Evolutionary conservation across 352 stramenopile species (phyloP).

Genomic region (Globisporangium acanthophoron): DNA sequence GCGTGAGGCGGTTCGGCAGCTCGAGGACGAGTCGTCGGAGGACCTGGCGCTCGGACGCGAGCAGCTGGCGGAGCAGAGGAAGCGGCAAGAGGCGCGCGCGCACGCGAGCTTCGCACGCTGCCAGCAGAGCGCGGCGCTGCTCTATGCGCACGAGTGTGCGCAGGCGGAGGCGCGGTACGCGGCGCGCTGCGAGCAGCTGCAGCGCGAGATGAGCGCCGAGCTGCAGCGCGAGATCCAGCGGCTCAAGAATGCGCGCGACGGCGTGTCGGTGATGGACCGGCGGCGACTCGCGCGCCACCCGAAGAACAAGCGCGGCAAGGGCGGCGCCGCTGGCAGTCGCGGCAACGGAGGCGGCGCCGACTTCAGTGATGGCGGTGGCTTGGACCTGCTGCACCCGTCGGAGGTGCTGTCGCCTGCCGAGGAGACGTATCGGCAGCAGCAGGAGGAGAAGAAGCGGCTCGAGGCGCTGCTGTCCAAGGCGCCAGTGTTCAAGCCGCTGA

Average conservation of each 20-base stretch:
- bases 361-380: constrained; percentile 13
- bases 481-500: constrained; percentile 43
- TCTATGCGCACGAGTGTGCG: constrained; percentile 38
- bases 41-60: constrained; percentile 34
- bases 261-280: constrained; percentile 61
- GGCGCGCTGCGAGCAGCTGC: constrained; percentile 39
- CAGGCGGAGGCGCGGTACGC: constrained; percentile 33
- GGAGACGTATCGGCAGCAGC: constrained; percentile 26
- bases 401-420: constrained; percentile 20
- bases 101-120: constrained; percentile 25
- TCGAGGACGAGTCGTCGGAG: constrained; percentile 26
- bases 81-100: constrained; percentile 21
- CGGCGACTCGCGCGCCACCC: constrained; percentile 23
- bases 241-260: constrained; percentile 49
- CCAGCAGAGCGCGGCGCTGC: constrained; percentile 16
- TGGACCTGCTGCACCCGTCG: not conserved
- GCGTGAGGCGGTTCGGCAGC: constrained; percentile 16
- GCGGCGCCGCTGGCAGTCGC: not conserved
- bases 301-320: constrained; percentile 12
- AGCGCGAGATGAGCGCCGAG: constrained; percentile 44
- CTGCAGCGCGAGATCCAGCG: constrained; percentile 48
- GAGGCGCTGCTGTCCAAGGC: constrained; percentile 39
- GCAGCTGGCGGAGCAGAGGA: constrained; percentile 18
- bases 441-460: constrained; percentile 53
- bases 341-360: not conserved